phyloP scores from a whole-genome alignment of 2,329 filamentous ascomycete genomes.

The Amphichorda felina region DNA sequence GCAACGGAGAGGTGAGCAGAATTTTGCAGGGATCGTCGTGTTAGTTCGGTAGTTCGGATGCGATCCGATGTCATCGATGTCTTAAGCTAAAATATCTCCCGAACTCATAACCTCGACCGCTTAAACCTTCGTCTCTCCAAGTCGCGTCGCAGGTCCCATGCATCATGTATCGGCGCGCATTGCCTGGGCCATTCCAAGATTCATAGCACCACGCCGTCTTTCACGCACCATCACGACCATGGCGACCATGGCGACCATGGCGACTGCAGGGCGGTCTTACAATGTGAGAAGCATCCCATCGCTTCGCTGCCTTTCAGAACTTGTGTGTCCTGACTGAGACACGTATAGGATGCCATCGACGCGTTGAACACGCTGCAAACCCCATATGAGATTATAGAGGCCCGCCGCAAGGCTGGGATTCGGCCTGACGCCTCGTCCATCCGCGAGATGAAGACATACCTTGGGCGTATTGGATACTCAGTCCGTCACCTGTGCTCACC shows the following conservation, averaged over 20 bases:
- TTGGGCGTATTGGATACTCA: conserved; percentile 66
- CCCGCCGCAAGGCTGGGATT: conserved; percentile 62
- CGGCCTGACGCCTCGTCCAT: conserved; percentile 59
- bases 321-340: not conserved
- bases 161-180: not conserved
- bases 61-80: no score
- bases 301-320: not conserved
- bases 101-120: no score
- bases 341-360: conserved; percentile 58
- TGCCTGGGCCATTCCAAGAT: not conserved
- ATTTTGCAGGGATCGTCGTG: no score
- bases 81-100: no score
- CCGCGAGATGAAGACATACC: conserved; percentile 70
- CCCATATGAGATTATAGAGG: conserved; percentile 71
- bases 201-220: not conserved
- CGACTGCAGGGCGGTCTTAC: conserved; percentile 17
- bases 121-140: no score
- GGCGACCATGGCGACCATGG: no score
- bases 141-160: not conserved
- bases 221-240: no score
- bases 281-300: conserved; percentile 13
- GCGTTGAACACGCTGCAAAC: conserved; percentile 85
- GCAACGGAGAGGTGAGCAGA: no score
- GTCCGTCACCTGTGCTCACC: conserved; percentile 13
- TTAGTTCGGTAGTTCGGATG: no score